phyloP scores from a whole-genome alignment of 768 basidiomycete species.

The Leccinellum albellum region DNA sequence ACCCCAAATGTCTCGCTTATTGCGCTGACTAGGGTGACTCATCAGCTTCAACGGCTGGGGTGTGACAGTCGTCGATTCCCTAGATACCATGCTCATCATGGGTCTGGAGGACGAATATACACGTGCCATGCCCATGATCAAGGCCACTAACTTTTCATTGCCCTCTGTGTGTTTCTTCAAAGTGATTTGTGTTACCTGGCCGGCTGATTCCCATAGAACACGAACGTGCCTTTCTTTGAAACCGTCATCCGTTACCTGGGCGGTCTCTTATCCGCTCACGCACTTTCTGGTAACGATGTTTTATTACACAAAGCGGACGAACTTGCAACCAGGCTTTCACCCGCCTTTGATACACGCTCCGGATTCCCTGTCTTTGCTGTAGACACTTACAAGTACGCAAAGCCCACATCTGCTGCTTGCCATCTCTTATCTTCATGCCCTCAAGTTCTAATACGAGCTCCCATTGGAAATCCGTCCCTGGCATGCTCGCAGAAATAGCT shows the following conservation, averaged over 20 bases:
- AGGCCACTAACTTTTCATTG: slow-evolving; percentile 47
- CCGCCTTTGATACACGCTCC: slow-evolving; percentile 63
- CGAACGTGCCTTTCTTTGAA: slow-evolving; percentile 64
- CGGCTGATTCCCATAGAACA: slow-evolving; percentile 20
- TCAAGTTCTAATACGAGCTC: not conserved
- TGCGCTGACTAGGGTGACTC: not conserved
- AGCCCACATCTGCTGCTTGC: not conserved
- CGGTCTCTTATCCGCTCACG: slow-evolving; percentile 80
- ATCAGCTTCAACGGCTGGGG: slow-evolving; percentile 79
- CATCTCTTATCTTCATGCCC: not conserved
- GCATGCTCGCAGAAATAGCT: slow-evolving; percentile 73
- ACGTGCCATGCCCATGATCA: slow-evolving; percentile 54
- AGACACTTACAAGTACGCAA: slow-evolving; percentile 55
- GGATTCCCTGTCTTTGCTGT: slow-evolving; percentile 73
- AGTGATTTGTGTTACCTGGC: not conserved
- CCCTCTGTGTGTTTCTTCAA: slow-evolving; percentile 33
- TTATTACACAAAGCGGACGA: slow-evolving; percentile 73
- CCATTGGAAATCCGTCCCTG: slow-evolving; percentile 17
- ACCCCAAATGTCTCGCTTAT: too few species aligned
- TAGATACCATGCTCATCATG: slow-evolving; percentile 86
- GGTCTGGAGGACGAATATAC: slow-evolving; percentile 67
- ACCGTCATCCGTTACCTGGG: slow-evolving; percentile 90
- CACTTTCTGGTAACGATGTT: slow-evolving; percentile 60
- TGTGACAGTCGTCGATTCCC: slow-evolving; percentile 71
- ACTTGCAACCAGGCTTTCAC: slow-evolving; percentile 67